These are phyloP conservation scores for Pestalotiopsis fici DNA, from an alignment of 2,329 filamentous ascomycete species.

Conservation along the genomic window DNA sequence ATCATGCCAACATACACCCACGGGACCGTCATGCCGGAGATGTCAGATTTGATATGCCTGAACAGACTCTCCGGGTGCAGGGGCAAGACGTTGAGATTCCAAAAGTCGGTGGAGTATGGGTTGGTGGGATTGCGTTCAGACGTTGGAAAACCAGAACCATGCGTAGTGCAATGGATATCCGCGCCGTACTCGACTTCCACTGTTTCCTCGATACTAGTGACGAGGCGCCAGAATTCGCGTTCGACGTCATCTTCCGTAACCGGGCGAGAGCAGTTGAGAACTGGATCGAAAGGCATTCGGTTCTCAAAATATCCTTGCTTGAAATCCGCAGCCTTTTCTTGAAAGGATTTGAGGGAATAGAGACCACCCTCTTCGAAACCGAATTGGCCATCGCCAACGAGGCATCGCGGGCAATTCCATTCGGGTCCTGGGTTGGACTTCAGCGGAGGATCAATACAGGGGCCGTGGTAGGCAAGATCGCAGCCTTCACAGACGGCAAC, in stretches of 20 bases:
- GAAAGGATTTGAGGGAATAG: constrained; percentile 93
- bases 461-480: constrained; percentile 82
- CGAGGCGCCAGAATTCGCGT: constrained; percentile 93
- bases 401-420: constrained; percentile 94
- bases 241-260: constrained; percentile 96
- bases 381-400: constrained; percentile 95
- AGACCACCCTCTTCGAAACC: constrained; percentile 96
- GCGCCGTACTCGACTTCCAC: constrained; percentile 98
- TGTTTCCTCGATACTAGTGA: constrained; percentile 90
- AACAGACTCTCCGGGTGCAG: constrained; percentile 91
- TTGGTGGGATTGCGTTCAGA: constrained; percentile 88
- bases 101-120: constrained; percentile 84
- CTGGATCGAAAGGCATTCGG: constrained; percentile 85
- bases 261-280: constrained; percentile 76
- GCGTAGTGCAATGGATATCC: constrained; percentile 96
- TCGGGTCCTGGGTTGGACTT: constrained; percentile 78
- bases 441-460: constrained; percentile 85
- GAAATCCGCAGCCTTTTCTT: constrained; percentile 93
- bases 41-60: constrained; percentile 95
- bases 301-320: constrained; percentile 92
- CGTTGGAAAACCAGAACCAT: constrained; percentile 95
- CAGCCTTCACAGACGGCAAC: constrained; percentile 89
- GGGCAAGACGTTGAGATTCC: constrained; percentile 94
- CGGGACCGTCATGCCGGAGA: constrained; percentile 98
- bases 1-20: constrained; percentile 99